phyloP scores from a whole-genome alignment of 371 early-diverging fungal species.

The Haplosporangium sp. region DNA sequence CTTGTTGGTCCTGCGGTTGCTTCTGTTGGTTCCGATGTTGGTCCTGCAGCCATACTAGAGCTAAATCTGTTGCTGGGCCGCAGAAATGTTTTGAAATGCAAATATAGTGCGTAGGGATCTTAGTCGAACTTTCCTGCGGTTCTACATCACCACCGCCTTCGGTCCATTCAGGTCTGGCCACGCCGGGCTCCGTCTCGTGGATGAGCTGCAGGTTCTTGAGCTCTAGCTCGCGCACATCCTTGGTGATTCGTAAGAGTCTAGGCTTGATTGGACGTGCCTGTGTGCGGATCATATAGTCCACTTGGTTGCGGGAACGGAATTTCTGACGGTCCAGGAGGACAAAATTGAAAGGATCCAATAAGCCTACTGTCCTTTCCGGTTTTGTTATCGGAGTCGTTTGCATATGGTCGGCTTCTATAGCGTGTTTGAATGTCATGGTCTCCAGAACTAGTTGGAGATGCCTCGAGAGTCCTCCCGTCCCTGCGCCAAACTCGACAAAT shows the following conservation, averaged over 20 bases:
- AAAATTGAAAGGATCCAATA: slow-evolving; percentile 40
- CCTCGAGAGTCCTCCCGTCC: slow-evolving; percentile 46
- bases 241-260: slow-evolving; percentile 50
- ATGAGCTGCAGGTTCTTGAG: slow-evolving; percentile 40
- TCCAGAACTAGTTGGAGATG: slow-evolving; percentile 48
- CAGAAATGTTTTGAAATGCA: slow-evolving; percentile 52
- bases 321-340: slow-evolving; percentile 46
- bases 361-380: not conserved
- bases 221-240: slow-evolving; percentile 33
- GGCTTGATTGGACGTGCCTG: slow-evolving; percentile 46
- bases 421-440: slow-evolving; percentile 4
- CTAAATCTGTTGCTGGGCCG: slow-evolving; percentile 45
- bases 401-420: not conserved
- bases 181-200: slow-evolving; percentile 38
- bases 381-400: not conserved
- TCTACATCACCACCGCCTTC: slow-evolving; percentile 33
- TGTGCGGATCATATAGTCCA: slow-evolving; percentile 54
- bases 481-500: slow-evolving; percentile 54
- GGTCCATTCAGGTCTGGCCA: slow-evolving; percentile 33
- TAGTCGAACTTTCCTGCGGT: slow-evolving; percentile 15
- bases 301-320: slow-evolving; percentile 50
- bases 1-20: not conserved
- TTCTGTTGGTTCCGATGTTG: slow-evolving; percentile 9
- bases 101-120: slow-evolving; percentile 32
- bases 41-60: slow-evolving; percentile 29